Evolutionary conservation across 495 filamentous ascomycete genomes (phyloP), one percentile per base, ranked within the genome.

Genomic region (Bacidia gigantensis): DNA sequence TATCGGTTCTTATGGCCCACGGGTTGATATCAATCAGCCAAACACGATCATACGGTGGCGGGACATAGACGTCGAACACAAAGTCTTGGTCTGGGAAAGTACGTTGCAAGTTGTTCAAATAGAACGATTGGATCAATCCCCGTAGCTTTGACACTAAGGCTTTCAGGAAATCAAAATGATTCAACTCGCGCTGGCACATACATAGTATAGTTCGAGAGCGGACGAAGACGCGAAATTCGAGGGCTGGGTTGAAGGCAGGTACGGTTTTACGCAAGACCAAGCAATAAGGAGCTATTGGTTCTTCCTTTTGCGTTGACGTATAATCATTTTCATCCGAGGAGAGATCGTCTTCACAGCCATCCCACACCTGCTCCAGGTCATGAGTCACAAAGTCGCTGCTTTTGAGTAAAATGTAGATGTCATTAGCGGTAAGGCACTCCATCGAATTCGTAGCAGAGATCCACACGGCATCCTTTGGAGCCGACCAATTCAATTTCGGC

Each of bases 401-500:
- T 63, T 99, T 97, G 1, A 99, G 73, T 2, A 99, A 72, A 11
- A 97, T 72, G 60, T 97, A 99, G 35, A 99, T 78, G 59, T 99
- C 92, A 58, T 89, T 89, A 0, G 92, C 75, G 1, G 77, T 79
- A 0, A 77, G 78, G 67, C 92, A 99, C 64, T 95, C 86, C 60
- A 93, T 80, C 32, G 82, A 89, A 60, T 97, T 97, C 24, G 86
- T 87, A 1, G 86, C 81, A 12, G 77, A 78, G 68, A 98, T 97
- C 80, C 87, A 96, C n/a, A 84, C 86, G 9, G 92, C 93, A 63
- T 99, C 92, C 65, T 96, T 96, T 0, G 92, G 92, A 2, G 86
- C 79, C 25, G 89, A 95, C 92, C 92, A 99, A 72, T 97, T 95
- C 22, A 99, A 72, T 61, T 99, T 99, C 2, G 93, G 93, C 0